phyloP scores from a whole-genome alignment of 495 filamentous ascomycete species.

The Mytilinidion resinicola region DNA sequence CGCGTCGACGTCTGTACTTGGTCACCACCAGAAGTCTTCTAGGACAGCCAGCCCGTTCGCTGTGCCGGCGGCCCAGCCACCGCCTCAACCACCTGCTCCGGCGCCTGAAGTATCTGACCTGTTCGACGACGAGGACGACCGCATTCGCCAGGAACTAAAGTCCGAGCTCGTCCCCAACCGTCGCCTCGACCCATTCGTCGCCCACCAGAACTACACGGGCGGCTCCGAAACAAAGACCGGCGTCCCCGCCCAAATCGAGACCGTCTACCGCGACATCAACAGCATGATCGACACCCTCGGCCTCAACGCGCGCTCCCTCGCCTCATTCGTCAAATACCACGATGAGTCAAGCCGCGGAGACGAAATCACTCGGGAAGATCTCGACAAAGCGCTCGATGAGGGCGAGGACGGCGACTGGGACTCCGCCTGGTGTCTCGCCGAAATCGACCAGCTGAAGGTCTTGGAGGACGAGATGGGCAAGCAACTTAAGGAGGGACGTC shows the following conservation, averaged over 20 bases:
- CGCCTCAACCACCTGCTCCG: constrained; percentile 40
- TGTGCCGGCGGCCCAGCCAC: constrained; percentile 31
- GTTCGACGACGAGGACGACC: constrained; percentile 60
- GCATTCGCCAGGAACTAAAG: constrained; percentile 51
- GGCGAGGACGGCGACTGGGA: constrained; percentile 43
- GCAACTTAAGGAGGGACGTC: constrained; percentile 57
- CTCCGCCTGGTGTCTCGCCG: constrained; percentile 63
- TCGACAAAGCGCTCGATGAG: constrained; percentile 44
- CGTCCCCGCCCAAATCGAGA: constrained; percentile 72
- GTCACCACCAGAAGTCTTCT: constrained; percentile 18
- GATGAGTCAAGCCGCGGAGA: constrained; percentile 43
- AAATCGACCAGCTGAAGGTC: constrained; percentile 57
- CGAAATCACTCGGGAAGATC: constrained; percentile 48
- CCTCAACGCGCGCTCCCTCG: constrained; percentile 71
- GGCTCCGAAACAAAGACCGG: constrained; percentile 50
- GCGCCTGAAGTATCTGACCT: constrained; percentile 29
- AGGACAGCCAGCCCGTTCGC: constrained; percentile 12
- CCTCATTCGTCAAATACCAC: constrained; percentile 64
- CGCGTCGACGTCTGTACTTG: constrained; percentile 39
- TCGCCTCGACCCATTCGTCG: constrained; percentile 57
- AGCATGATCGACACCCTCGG: constrained; percentile 92
- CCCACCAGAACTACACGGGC: constrained; percentile 61
- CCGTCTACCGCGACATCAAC: constrained; percentile 86
- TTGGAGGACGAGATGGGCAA: constrained; percentile 49
- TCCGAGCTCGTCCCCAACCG: constrained; percentile 47